A percentile compares a stretch with the other conserved stretches of the same genome.
phyloP scores from a whole-genome alignment of 225 moss, liverwort and hornwort species.

The Pseudoscleropodium purum region DNA sequence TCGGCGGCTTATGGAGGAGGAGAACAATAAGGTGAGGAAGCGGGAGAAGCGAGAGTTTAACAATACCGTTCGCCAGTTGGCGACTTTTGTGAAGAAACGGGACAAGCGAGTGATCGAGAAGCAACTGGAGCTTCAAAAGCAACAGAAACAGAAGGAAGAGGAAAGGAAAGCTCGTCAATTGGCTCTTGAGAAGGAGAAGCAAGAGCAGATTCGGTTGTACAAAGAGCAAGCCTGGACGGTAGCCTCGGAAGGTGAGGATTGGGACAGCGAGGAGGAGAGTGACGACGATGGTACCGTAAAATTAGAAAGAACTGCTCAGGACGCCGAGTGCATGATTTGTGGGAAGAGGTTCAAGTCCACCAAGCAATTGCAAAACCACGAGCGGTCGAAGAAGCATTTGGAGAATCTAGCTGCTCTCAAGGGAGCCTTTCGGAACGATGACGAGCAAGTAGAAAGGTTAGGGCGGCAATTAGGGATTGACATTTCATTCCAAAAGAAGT shows the following conservation, averaged over 20 bases:
- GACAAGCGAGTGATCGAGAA: conserved; percentile 86
- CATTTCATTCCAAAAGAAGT: conserved; percentile 17
- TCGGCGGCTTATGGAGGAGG: conserved; percentile 82
- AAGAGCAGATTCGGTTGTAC: conserved; percentile 59
- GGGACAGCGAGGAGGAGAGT: conserved; percentile 32
- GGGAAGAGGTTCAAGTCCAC: conserved; percentile 81
- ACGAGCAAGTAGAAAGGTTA: conserved; percentile 50
- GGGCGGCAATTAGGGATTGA: conserved; percentile 37
- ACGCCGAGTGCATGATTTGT: conserved; percentile 79
- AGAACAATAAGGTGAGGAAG: conserved; percentile 81
- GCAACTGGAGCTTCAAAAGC: conserved; percentile 62
- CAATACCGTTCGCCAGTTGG: conserved; percentile 72
- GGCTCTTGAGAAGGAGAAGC: conserved; percentile 63
- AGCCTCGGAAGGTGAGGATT: conserved; percentile 24
- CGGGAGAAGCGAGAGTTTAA: conserved; percentile 64
- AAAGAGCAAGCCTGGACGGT: conserved; percentile 91
- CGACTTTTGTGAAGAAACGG: conserved; percentile 85
- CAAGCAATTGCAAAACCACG: conserved; percentile 93
- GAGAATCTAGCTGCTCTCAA: conserved; percentile 70
- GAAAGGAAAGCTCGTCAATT: conserved; percentile 53
- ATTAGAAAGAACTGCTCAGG: conserved; percentile 39
- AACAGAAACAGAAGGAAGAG: conserved; percentile 74
- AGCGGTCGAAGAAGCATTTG: conserved; percentile 87
- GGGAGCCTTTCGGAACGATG: conserved; percentile 72
- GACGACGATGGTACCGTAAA: conserved; percentile 32